A percentile compares a stretch with the other conserved stretches of the same genome.
Conservation (phyloP, 2,329 filamentous ascomycete genomes). For the Davidsoniella virescens region DNA sequence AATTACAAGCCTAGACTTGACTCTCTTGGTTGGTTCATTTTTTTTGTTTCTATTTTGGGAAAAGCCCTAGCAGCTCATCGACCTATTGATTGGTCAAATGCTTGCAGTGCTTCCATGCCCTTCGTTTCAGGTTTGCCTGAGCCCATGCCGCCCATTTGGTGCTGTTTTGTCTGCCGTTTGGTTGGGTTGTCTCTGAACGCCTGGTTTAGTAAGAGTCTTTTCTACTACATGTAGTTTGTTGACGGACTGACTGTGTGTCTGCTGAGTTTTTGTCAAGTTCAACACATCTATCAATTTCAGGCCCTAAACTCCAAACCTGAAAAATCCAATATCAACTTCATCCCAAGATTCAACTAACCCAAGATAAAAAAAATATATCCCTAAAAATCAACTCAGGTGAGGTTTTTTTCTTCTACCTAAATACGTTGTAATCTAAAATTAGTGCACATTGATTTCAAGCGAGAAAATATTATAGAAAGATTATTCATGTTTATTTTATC, state of each 20-base stretch:
- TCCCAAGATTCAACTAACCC: too few species aligned
- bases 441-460: neutral
- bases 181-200: neutral
- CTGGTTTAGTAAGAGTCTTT: neutral
- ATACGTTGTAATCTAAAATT: too few species aligned
- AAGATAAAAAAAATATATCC: too few species aligned
- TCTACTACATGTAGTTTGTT: too few species aligned
- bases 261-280: too few species aligned
- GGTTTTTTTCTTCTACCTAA: too few species aligned
- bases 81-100: conserved; percentile 3
- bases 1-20: neutral
- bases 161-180: neutral
- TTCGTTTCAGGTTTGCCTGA: conserved; percentile 13
- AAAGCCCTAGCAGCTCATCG: neutral
- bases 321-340: too few species aligned
- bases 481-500: neutral
- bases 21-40: too few species aligned
- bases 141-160: conserved; percentile 9
- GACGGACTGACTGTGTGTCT: too few species aligned
- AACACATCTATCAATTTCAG: too few species aligned
- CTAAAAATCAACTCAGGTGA: too few species aligned
- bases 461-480: neutral
- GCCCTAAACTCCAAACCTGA: too few species aligned
- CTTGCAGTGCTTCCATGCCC: conserved; percentile 3
- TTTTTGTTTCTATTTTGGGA: conserved; percentile 8